Evolutionary conservation across 441 rosid species (phyloP), one percentile per base, ranked within the genome.

Genomic region (Manihot esculenta): DNA sequence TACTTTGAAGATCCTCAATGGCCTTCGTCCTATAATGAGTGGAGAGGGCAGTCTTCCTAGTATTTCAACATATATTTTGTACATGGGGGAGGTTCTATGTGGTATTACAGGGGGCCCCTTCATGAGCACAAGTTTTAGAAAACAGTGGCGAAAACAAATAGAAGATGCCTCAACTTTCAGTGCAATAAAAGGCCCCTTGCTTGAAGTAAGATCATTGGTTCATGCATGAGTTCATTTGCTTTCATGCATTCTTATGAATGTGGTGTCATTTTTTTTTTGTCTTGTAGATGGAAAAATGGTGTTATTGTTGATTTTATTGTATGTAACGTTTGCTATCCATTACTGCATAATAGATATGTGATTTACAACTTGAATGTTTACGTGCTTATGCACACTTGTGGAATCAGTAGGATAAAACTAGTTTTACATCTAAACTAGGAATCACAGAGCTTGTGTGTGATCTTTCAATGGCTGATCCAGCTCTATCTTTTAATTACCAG

Each of bases 81-180:
- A 83, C 83, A 67, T 92, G 71, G 99, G 88, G 74, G 92, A 89
- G 84, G 79, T 88, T 74, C 86, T 92, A 73, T 76, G 76, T 76
- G 98, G 99, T 66, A 90, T 95, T 66, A 82, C 84, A 11, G 79
- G 57, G 45, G 98, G 97, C 68, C 89, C 91, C 49, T 93, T 92
- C 81, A 60, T 80, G 55, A 78, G 74, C 42, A 78, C 58, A 74
- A 87, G 80, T 76, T 82, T 74, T 69, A 82, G 89, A 78, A 78
- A 84, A 76, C 87, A 78, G 72, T 95, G 98, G 99, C 85, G 85
- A 62, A 84, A 81, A 74, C 84, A 69, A 76, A 72, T 95, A 75
- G 89, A 84, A 75, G 85, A 77, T 71, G 93, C 92, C 74, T 79
- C 93, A 69, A 88, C 87, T 69, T 82, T 83, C 74, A 76, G 68